Evolutionary conservation across 805 yeast species (phyloP), one percentile per base, ranked within the genome.

Genomic region (Jamesozyma spencerorum): DNA sequence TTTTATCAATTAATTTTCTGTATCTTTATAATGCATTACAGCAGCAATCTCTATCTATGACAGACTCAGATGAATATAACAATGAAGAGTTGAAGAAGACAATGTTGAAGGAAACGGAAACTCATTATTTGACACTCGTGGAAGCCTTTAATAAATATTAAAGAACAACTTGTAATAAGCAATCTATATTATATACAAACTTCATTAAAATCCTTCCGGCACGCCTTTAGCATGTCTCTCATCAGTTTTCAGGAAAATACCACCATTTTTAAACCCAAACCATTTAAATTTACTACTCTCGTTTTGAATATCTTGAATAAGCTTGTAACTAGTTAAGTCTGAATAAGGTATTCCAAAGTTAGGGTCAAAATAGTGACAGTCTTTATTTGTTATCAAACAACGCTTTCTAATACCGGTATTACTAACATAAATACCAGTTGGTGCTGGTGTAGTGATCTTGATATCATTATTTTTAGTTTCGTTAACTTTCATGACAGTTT

Each of bases 321-420:
- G 69, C 49, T 74, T 78, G 57, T 79, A 86, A n/a, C 90, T 80
- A 36, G 82, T 88, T 45, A 86, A 83, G 47, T 80, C 81, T 37
- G 80, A 72, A 62, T 92, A 92, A 2, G 95, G 94, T 39, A 92
- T 74, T 29, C 95, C 95, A 22, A 82, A 78, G 29, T 75, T 71
- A 0, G 97, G 97, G 65, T 90, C 97, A 47, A 82, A 79, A 60
- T 85, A 90, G 53, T 77, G 73, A 31, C 63, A 58, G 14, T 92
- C 94, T 36, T 78, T 79, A 37, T 72, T 72, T 2, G 86, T 78
- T 34, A 88, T 77, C 19, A 80, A 66, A 69, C 95, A 82, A 61
- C 77, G 73, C 52, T 70, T 68, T 59, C 76, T 79, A 38, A 70
- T 70, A 22, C 84, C 86, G 18, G 24, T 36, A 58, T 70, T 84